phyloP scores from a whole-genome alignment of 148 eudicot species.

The Limonium bicolor region DNA sequence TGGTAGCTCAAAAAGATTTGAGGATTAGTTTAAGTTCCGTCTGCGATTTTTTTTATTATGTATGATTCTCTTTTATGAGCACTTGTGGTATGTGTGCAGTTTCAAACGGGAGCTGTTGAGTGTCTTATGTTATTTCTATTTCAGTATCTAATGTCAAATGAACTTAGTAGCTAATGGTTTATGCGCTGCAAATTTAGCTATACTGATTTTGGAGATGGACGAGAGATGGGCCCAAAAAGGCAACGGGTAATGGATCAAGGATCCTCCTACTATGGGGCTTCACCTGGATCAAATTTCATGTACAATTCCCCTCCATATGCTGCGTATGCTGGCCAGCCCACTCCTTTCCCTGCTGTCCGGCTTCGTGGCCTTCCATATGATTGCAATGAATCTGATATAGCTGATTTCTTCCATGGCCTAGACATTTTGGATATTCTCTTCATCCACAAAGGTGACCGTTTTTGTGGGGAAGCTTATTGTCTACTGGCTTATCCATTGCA shows the following conservation, averaged over 20 bases:
- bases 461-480: conserved; percentile 72
- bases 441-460: conserved; percentile 53
- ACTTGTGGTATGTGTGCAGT: too few species aligned
- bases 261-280: conserved; percentile 94
- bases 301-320: conserved; percentile 27
- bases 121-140: too few species aligned
- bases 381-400: conserved; percentile 63
- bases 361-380: conserved; percentile 84
- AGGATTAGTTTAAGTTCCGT: too few species aligned
- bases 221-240: conserved; percentile 98
- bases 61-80: too few species aligned
- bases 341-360: conserved; percentile 63
- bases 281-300: conserved; percentile 36
- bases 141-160: too few species aligned
- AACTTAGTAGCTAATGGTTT: too few species aligned
- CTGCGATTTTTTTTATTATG: too few species aligned
- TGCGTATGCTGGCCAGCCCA: conserved; percentile 30
- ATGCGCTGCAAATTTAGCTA: too few species aligned
- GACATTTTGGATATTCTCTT: conserved; percentile 75
- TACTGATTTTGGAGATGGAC: conserved; percentile 59
- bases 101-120: too few species aligned
- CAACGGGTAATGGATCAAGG: conserved; percentile 96
- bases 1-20: too few species aligned
- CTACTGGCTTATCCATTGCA: conserved; percentile 59
- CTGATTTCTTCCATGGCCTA: conserved; percentile 68